Base-by-base conservation (phyloP, 768 basidiomycete species). In the Pilatotrama ljubarskyi region DNA sequence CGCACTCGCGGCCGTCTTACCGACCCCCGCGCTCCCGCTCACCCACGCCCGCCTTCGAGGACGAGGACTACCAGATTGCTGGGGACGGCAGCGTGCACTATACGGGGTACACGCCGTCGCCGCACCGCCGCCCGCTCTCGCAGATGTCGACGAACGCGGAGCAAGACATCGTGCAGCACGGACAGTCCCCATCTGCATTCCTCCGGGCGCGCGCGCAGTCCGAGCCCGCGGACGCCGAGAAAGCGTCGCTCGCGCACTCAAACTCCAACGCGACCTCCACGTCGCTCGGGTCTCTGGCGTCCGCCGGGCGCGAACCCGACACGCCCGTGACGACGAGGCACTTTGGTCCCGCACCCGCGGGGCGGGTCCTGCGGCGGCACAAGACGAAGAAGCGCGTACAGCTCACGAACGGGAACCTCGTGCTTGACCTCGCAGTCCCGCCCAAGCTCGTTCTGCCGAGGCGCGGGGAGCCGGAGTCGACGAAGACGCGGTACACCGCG, bases 381-480 rank as follows among this genome's bases (percentile, higher is more conserved):
- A 83, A 83, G 74, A 76, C 76, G 7, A 94, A 86, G 76, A 91
- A 92, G 70, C 83, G 87, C 18, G 90, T 97, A 17, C 86, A 86
- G 63, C 77, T 93, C 57, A 93, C 89, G 43, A 87, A 91, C 68
- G 95, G 95, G 8, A 93, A 97, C 71, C 80, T 96, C 43, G 92
- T 96, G 15, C 78, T 95, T 15, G 87, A 95, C 64, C 77, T 95
- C 56, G 81, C 84, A 47, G 91, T 97, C 2, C 95, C 95, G 7
- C 86, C 91, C 3, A 89, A 88, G 67, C 78, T 98, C 40, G 84
- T 94, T 18, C 73, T 97, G 59, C 88, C 90, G 29, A 73, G 90
- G 67, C 74, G 81, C 46, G 84, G 88, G 58, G 82, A 88, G 66
- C 79, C 84, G 44, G 91, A 95, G 73, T 91, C 87, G 69, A 84